Evolutionary conservation across 73 alveolate genomes (phyloP), one percentile per base, ranked within the genome.

Genomic region (Paramecium biaurelia): DNA sequence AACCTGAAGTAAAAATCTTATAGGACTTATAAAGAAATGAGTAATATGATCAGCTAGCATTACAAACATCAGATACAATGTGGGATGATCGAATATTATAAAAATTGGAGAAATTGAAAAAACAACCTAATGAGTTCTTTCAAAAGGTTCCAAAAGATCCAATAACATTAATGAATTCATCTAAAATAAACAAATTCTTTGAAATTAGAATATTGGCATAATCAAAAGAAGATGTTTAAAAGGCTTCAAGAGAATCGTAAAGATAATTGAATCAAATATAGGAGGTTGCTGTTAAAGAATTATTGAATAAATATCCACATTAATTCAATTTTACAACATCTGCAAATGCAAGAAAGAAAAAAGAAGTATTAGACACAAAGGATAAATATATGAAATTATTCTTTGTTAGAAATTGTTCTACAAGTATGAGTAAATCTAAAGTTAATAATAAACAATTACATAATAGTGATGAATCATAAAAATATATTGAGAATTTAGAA

Each of bases 331-430:
- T 63, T 63, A 63, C 84, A 63, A 0, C 84, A 63, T 63, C 84
- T 1, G 84, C 84, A 63, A 49, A 63, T 63, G 84, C 84, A 26
- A 63, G 84, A 32, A 63, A 63, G 45, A 63, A 63, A 63, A 63
- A 63, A 9, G 84, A 63, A 24, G 84, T 63, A 11, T 30, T 11
- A 12, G 84, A 63, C 24, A 63, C 84, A 30, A 26, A 32, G 11
- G 84, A 63, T 63, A 63, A 63, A 63, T 63, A 63, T 26, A 26
- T 63, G 45, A 63, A 63, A 63, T 3, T 32, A 63, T 63, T 63
- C 12, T 63, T 63, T 63, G 26, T 63, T 9, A 63, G 84, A 63
- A 63, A 32, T 26, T 30, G 84, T 63, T 63, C 43, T 6, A 30
- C 41, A 63, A 63, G 45, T 63, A 30, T 63, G 45, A 63, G 84